Conservation (phyloP, 169 alveolate genomes). For the Plasmodium malariae region DNA sequence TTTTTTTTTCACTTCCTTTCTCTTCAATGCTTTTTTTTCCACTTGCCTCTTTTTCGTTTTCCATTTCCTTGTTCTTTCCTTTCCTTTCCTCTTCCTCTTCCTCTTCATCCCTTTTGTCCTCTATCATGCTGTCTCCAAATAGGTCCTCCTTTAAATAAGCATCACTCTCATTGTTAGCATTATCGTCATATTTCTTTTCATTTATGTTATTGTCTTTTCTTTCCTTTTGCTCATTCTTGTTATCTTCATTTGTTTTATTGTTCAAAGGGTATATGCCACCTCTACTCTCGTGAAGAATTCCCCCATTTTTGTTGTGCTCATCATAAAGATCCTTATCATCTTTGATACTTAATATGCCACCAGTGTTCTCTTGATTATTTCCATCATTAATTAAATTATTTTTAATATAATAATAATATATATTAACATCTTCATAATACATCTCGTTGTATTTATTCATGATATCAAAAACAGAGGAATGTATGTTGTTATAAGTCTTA, state of each 20-base stretch:
- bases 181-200: neutral
- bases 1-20: neutral
- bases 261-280: neutral
- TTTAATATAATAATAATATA: constrained; percentile 43
- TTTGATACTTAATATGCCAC: neutral
- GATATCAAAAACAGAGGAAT: constrained; percentile 6
- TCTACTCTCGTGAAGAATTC: neutral
- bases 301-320: neutral
- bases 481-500: constrained; percentile 2
- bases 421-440: constrained; percentile 59
- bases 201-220: neutral
- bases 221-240: neutral
- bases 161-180: neutral
- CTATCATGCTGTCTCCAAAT: constrained; percentile 58
- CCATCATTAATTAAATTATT: neutral
- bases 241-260: neutral
- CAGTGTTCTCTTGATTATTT: neutral
- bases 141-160: constrained; percentile 41
- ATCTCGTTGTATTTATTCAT: constrained; percentile 37
- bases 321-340: constrained; percentile 33
- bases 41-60: neutral
- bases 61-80: neutral
- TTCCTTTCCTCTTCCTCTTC: neutral
- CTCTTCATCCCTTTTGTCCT: constrained; percentile 17
- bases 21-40: neutral